Percentiles rank a stretch among this genome's conserved stretches.
These are phyloP conservation scores for Colletotrichum magnum DNA, from an alignment of 2,329 filamentous ascomycete genomes.

Conservation along the genomic window DNA sequence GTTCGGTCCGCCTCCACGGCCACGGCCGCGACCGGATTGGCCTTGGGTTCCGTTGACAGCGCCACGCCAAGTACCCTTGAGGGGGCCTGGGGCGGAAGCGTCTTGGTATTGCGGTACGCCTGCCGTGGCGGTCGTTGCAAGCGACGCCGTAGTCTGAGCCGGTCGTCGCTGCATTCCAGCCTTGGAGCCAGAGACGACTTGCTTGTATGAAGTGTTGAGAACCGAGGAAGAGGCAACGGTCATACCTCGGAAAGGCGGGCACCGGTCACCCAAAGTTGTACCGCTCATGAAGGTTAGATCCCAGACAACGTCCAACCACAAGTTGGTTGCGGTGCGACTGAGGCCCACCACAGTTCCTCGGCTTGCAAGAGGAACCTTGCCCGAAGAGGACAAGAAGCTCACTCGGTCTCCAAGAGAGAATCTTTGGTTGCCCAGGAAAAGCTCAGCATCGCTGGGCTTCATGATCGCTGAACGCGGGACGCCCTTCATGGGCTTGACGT, in stretches of 20 bases:
- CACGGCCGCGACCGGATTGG: conserved; percentile 49
- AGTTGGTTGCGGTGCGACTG: conserved; percentile 86
- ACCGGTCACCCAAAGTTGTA: conserved; percentile 90
- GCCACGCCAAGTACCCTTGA: conserved; percentile 71
- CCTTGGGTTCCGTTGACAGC: conserved; percentile 63
- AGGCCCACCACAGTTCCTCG: conserved; percentile 95
- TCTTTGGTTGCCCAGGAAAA: conserved; percentile 86
- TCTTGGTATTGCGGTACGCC: conserved; percentile 75
- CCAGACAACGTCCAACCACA: conserved; percentile 92
- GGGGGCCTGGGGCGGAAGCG: conserved; percentile 65
- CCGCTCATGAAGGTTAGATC: conserved; percentile 98
- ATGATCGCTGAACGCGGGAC: conserved; percentile 90
- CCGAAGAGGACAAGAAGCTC: conserved; percentile 92
- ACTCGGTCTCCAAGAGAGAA: conserved; percentile 92
- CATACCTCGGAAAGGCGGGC: conserved; percentile 92
- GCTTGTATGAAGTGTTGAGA: conserved; percentile 86
- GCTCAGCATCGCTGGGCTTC: conserved; percentile 96
- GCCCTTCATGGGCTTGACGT: conserved; percentile 79
- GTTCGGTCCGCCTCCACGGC: conserved; percentile 52
- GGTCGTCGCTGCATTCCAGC: conserved; percentile 68
- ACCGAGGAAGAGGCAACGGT: conserved; percentile 91
- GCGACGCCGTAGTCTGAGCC: conserved; percentile 57
- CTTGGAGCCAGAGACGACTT: conserved; percentile 80
- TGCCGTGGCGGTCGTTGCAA: conserved; percentile 68
- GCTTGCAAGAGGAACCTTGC: conserved; percentile 93